Evolutionary conservation across 1,284 basidiomycete species (phyloP).

Genomic region (Mycosarcoma mackinlayi): DNA sequence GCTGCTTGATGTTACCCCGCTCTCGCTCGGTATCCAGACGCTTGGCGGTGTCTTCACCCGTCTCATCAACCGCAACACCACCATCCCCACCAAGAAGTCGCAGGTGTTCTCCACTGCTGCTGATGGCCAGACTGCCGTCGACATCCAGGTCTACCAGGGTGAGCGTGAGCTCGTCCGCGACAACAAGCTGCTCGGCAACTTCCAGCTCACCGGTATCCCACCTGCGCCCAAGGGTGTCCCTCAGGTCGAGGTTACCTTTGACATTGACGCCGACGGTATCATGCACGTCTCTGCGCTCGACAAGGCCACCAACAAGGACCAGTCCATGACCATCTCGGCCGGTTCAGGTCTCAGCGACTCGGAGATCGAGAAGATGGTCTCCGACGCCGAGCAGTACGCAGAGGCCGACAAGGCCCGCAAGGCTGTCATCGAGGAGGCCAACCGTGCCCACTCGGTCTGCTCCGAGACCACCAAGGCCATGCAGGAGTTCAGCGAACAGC

Average conservation of each 20-base stretch:
- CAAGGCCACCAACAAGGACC: constrained; percentile 67
- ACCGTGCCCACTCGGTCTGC: constrained; percentile 94
- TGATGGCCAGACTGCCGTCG: constrained; percentile 68
- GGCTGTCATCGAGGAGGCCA: constrained; percentile 91
- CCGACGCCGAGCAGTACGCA: constrained; percentile 67
- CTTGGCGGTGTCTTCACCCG: constrained; percentile 98
- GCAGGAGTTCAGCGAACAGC: constrained; percentile 96
- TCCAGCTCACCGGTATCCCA: constrained; percentile 90
- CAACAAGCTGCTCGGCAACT: constrained; percentile 97
- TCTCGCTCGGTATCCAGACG: constrained; percentile 97
- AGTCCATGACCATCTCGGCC: constrained; percentile 67
- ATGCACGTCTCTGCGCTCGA: constrained; percentile 67
- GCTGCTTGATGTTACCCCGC: constrained; percentile 93
- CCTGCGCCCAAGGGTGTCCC: constrained; percentile 90
- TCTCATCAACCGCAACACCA: constrained; percentile 94
- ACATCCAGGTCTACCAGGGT: constrained; percentile 88
- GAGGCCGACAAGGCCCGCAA: constrained; percentile 79
- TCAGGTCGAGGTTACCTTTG: constrained; percentile 68
- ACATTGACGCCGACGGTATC: constrained; percentile 68
- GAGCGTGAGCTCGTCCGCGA: constrained; percentile 96
- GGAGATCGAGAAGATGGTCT: constrained; percentile 68
- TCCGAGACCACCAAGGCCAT: constrained; percentile 96
- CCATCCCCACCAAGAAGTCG: constrained; percentile 96
- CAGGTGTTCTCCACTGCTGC: constrained; percentile 89
- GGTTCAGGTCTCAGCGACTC: constrained; percentile 66